Percentiles rank a stretch among this genome's conserved stretches.
phyloP scores from a whole-genome alignment of 2,329 filamentous ascomycete genomes.

The Stenocarpella maydis region DNA sequence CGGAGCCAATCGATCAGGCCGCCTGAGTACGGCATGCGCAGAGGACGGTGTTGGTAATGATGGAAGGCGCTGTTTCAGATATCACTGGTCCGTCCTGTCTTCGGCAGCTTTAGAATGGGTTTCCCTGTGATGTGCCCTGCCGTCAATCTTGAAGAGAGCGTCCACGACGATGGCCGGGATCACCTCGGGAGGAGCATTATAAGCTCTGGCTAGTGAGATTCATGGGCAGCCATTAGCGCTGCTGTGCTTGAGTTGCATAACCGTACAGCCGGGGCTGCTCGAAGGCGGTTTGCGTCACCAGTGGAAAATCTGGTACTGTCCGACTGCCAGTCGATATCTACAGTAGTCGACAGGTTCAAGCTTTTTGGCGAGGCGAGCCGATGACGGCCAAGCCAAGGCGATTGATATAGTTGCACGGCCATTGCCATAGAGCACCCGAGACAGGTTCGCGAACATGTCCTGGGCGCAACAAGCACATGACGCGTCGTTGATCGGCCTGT shows the following conservation, averaged over 20 bases:
- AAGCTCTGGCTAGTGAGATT: slow-evolving; percentile 19
- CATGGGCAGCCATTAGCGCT: slow-evolving; percentile 13
- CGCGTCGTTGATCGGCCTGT: background rate
- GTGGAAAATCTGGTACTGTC: background rate
- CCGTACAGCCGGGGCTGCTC: background rate
- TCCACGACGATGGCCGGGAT: background rate
- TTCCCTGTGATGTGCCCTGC: slow-evolving; percentile 2
- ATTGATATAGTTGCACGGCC: background rate
- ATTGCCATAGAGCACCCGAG: background rate
- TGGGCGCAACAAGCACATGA: background rate
- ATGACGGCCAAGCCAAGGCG: background rate
- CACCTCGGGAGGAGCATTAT: slow-evolving; percentile 14
- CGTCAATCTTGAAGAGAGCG: background rate
- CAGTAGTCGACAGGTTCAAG: background rate
- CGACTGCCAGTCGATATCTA: background rate
- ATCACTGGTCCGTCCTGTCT: background rate
- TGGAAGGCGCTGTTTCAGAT: slow-evolving; percentile 17
- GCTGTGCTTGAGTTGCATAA: background rate
- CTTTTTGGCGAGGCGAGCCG: background rate
- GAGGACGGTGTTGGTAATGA: background rate
- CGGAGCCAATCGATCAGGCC: background rate
- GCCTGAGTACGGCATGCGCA: background rate
- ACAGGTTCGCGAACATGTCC: background rate
- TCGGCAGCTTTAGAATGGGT: background rate
- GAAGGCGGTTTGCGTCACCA: background rate